Evolutionary conservation across 2,329 filamentous ascomycete genomes (phyloP).

Genomic region (Colletotrichum acutatum): DNA sequence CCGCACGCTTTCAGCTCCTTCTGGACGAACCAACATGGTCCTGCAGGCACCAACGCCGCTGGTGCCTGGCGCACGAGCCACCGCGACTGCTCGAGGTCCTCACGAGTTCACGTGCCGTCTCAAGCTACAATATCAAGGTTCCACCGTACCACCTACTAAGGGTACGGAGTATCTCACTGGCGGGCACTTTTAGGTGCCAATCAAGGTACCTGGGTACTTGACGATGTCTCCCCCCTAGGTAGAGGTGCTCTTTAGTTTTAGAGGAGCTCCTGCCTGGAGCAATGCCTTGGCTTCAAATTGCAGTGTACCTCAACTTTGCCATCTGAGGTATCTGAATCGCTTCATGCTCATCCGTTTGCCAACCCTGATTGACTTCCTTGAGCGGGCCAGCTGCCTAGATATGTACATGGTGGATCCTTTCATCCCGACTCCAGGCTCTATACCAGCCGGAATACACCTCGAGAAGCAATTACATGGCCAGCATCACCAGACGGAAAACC

Average conservation of each 20-base stretch:
- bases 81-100: background rate
- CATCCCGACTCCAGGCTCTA: background rate
- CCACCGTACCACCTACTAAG: background rate
- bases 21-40: conserved; percentile 15
- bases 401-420: background rate
- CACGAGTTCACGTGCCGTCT: conserved; percentile 28
- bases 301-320: background rate
- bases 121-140: background rate
- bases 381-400: background rate
- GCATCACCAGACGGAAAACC: background rate
- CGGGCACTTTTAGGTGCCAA: too few species aligned
- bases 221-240: background rate
- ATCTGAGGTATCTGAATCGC: background rate
- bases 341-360: background rate
- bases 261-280: background rate
- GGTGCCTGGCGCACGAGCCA: conserved; percentile 36
- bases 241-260: background rate
- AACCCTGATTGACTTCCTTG: background rate
- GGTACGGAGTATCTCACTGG: background rate
- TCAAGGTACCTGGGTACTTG: background rate
- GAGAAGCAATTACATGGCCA: background rate
- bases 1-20: conserved; percentile 18
- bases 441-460: background rate
- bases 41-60: conserved; percentile 27
- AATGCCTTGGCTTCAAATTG: background rate